A percentile compares a stretch with the other conserved stretches of the same genome.
Conservation (phyloP, 441 rosid genomes). For the Isatis lusitanica region DNA sequence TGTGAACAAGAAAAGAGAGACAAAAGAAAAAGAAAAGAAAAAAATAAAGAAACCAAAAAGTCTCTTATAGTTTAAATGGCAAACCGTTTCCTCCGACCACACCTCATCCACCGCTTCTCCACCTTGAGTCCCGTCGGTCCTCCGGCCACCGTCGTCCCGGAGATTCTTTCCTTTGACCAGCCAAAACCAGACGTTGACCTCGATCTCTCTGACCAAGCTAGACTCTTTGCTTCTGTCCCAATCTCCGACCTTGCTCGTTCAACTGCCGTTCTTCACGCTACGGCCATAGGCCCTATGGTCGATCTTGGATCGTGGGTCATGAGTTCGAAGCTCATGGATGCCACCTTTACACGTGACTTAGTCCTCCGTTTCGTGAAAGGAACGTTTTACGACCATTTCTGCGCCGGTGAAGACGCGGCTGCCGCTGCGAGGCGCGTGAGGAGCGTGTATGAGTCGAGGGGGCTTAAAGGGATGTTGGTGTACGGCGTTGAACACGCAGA, state of each 20-base stretch:
- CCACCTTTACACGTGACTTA: constrained; percentile 36
- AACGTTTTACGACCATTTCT: constrained; percentile 76
- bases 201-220: constrained; percentile 49
- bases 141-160: constrained; percentile 28
- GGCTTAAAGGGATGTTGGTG: constrained; percentile 69
- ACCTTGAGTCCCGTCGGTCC: constrained; percentile 33
- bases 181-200: constrained; percentile 35
- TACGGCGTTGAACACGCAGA: constrained; percentile 69
- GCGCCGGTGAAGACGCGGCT: constrained; percentile 59
- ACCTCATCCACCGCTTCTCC: constrained; percentile 44
- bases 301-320: constrained; percentile 73
- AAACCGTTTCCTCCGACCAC: constrained; percentile 44
- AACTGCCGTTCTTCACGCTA: constrained; percentile 51
- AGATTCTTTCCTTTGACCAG: constrained; percentile 17
- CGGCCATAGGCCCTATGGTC: constrained; percentile 57
- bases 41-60: not conserved
- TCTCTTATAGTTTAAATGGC: constrained; percentile 40
- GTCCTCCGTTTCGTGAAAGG: constrained; percentile 42
- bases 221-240: constrained; percentile 52
- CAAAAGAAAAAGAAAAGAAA: not conserved
- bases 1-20: constrained; percentile 2
- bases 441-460: constrained; percentile 46
- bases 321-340: constrained; percentile 61
- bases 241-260: constrained; percentile 56
- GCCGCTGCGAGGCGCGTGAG: constrained; percentile 45